phyloP scores from a whole-genome alignment of 805 yeast genomes.

The Vanderwaltozyma yarrowii region DNA sequence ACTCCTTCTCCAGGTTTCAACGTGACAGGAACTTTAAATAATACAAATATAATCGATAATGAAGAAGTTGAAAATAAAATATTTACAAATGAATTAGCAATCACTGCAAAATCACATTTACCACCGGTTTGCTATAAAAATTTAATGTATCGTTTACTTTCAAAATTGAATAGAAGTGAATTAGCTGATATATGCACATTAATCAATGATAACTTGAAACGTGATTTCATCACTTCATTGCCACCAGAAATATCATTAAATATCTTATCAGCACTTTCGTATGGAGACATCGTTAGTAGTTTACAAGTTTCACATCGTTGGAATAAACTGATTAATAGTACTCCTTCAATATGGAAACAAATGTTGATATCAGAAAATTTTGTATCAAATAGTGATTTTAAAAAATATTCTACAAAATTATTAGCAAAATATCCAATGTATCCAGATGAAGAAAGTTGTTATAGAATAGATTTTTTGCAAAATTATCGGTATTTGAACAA shows the following conservation, averaged over 20 bases:
- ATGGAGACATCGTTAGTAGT: constrained; percentile 47
- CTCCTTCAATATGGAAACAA: constrained; percentile 60
- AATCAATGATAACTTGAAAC: constrained; percentile 36
- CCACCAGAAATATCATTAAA: constrained; percentile 68
- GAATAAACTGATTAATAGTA: constrained; percentile 50
- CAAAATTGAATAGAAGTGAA: constrained; percentile 14
- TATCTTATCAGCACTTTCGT: constrained; percentile 56
- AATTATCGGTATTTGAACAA: constrained; percentile 72
- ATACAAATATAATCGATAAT: no score
- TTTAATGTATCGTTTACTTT: neutral
- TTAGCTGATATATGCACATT: constrained; percentile 24
- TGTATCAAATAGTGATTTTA: constrained; percentile 38
- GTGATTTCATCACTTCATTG: constrained; percentile 60
- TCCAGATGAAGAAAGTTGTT: constrained; percentile 27
- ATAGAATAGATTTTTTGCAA: constrained; percentile 38
- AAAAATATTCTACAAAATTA: constrained; percentile 20
- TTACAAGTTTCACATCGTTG: constrained; percentile 61
- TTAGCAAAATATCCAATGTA: constrained; percentile 20
- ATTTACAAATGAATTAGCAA: neutral
- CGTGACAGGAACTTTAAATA: constrained; percentile 5
- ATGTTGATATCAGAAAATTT: constrained; percentile 53
- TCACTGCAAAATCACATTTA: constrained; percentile 5
- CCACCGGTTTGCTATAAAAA: constrained; percentile 7
- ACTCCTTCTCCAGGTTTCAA: constrained; percentile 24
- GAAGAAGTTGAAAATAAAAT: neutral